Conservation (phyloP, 2,329 filamentous ascomycete species). For the Penicillium sp. region DNA sequence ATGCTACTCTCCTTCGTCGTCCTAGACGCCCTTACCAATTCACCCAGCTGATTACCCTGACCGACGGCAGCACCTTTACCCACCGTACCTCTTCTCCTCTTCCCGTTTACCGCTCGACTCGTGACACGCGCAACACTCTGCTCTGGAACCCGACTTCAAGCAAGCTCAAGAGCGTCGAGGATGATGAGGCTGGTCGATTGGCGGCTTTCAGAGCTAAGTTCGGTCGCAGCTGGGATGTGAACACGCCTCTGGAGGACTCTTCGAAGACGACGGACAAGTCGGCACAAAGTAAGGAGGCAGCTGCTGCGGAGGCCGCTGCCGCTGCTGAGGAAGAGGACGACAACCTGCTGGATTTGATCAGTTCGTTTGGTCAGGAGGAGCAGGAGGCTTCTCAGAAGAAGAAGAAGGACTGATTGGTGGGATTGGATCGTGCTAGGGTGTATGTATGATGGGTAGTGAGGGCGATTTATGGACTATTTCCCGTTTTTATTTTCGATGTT, state of each 20-base stretch:
- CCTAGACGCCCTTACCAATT: conserved; percentile 92
- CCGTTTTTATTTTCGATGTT: too few species aligned
- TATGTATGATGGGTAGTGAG: too few species aligned
- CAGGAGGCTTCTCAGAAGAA: too few species aligned
- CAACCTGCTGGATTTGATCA: conserved; percentile 51
- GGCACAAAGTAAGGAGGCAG: too few species aligned
- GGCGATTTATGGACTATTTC: too few species aligned
- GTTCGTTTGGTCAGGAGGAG: conserved; percentile 40
- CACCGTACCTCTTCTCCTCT: conserved; percentile 45
- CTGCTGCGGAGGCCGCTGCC: conserved; percentile 27
- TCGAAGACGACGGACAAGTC: too few species aligned
- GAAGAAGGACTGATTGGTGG: too few species aligned
- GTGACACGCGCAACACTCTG: conserved; percentile 81
- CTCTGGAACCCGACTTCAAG: conserved; percentile 83
- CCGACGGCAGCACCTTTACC: conserved; percentile 71
- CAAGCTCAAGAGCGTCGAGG: conserved; percentile 76
- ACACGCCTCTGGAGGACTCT: conserved; percentile 22
- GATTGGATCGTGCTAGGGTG: too few species aligned
- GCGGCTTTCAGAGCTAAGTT: conserved; percentile 77
- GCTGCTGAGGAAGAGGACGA: conserved; percentile 45
- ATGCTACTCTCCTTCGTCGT: conserved; percentile 75
- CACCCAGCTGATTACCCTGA: conserved; percentile 86
- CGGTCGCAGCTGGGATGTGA: conserved; percentile 71
- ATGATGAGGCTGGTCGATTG: conserved; percentile 86
- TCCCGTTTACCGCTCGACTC: conserved; percentile 54